A percentile compares a stretch with the other conserved stretches of the same genome.
phyloP scores from a whole-genome alignment of 1,284 basidiomycete species.

The Chondrostereum purpureum region DNA sequence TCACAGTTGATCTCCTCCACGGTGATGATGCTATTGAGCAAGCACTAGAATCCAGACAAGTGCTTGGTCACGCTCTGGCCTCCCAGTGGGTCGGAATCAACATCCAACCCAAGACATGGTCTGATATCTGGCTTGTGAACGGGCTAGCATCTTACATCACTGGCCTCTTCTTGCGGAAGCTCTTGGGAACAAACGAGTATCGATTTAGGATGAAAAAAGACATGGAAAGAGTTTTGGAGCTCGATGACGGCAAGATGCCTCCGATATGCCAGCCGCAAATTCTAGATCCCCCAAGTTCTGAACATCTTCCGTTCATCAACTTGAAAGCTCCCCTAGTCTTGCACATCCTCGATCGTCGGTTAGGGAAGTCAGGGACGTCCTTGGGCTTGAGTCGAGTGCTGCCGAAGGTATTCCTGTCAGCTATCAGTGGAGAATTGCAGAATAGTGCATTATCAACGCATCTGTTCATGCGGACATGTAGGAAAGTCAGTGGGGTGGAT shows the following conservation, averaged over 20 bases:
- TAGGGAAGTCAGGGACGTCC: constrained; percentile 93
- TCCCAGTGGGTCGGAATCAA: constrained; percentile 98
- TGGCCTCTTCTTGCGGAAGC: constrained; percentile 79
- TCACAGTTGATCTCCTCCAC: constrained; percentile 81
- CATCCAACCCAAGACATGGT: constrained; percentile 91
- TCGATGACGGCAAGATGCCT: constrained; percentile 86
- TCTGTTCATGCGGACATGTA: constrained; percentile 85
- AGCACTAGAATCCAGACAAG: constrained; percentile 85
- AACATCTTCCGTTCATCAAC: constrained; percentile 82
- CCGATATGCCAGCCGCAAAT: constrained; percentile 90
- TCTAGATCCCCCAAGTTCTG: constrained; percentile 76
- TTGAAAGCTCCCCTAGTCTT: constrained; percentile 93
- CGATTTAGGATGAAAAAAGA: constrained; percentile 94
- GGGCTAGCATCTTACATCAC: constrained; percentile 91
- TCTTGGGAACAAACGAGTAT: constrained; percentile 97
- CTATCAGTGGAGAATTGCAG: constrained; percentile 85
- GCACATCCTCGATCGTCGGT: constrained; percentile 89
- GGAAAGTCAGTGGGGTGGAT: constrained; percentile 91
- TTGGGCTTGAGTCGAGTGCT: constrained; percentile 92
- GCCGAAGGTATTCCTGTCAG: constrained; percentile 92
- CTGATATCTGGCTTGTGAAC: constrained; percentile 94
- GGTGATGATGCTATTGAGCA: constrained; percentile 91
- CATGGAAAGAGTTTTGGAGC: constrained; percentile 87
- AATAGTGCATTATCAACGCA: constrained; percentile 87
- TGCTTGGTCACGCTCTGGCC: constrained; percentile 83